Percentiles rank a stretch among this genome's conserved stretches.
phyloP scores from a whole-genome alignment of 306 rosid species.

The Pyrus bretschneideri region DNA sequence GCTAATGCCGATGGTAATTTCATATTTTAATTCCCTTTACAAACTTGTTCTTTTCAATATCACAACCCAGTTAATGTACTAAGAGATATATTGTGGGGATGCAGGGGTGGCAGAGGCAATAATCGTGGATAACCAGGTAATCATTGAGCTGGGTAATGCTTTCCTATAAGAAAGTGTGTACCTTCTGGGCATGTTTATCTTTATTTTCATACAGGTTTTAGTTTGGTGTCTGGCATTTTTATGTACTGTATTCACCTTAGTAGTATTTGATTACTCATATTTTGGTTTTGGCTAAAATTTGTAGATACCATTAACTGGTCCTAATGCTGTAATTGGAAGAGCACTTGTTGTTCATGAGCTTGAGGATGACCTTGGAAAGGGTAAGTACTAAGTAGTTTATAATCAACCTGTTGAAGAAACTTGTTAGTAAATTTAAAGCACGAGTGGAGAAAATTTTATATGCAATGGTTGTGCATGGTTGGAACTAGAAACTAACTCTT shows the following conservation, averaged over 20 bases:
- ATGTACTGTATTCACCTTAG: neutral
- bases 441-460: neutral
- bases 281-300: slow-evolving; percentile 2
- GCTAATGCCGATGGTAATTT: slow-evolving; percentile 63
- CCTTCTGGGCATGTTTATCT: neutral
- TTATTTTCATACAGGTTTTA: neutral
- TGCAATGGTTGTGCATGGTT: neutral
- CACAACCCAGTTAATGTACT: neutral
- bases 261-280: slow-evolving; percentile 5
- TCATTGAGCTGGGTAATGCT: neutral
- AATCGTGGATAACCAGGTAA: slow-evolving; percentile 71
- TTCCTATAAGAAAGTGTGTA: neutral
- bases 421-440: neutral
- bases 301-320: slow-evolving; percentile 73
- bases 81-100: slow-evolving; percentile 8
- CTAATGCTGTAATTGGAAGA: slow-evolving; percentile 73
- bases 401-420: neutral
- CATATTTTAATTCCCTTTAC: slow-evolving; percentile 5
- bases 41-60: neutral
- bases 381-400: slow-evolving; percentile 26
- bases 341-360: slow-evolving; percentile 87
- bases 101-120: slow-evolving; percentile 72
- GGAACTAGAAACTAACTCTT: neutral
- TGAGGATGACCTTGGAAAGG: slow-evolving; percentile 83
- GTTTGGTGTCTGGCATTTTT: neutral